A percentile compares a stretch with the other conserved stretches of the same genome.
These are phyloP conservation scores for Hemisphaericaspora lyxosophila DNA, from an alignment of 1,139 yeast species.

Conservation along the genomic window DNA sequence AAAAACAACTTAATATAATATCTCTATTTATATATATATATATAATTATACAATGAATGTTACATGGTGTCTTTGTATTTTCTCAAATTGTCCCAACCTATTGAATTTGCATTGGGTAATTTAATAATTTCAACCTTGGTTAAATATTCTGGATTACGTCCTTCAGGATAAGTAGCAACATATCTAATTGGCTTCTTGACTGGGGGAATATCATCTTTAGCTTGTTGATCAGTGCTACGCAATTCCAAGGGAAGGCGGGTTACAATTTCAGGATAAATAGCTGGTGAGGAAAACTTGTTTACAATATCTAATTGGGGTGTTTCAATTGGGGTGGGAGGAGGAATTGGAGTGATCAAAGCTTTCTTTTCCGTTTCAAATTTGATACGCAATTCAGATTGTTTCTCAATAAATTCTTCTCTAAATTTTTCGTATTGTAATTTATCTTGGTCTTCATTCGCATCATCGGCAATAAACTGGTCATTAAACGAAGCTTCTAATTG, in stretches of 20 bases:
- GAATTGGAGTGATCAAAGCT: conserved; percentile 14
- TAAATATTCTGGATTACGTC: conserved; percentile 32
- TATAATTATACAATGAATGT: not conserved
- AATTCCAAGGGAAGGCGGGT: conserved; percentile 35
- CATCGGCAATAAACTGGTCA: conserved; percentile 18
- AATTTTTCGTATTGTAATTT: conserved; percentile 5
- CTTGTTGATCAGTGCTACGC: conserved; percentile 20
- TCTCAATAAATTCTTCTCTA: conserved; percentile 8
- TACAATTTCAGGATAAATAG: conserved; percentile 33
- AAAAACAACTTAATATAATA: no score
- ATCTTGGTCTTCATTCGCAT: conserved; percentile 5
- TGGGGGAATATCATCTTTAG: conserved; percentile 21
- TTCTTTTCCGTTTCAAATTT: conserved; percentile 11
- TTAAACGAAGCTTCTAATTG: conserved; percentile 16
- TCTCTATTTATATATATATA: not conserved
- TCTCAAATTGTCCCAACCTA: conserved; percentile 49
- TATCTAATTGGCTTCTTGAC: conserved; percentile 40
- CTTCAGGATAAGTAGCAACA: conserved; percentile 32
- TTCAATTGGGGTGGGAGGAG: conserved; percentile 24
- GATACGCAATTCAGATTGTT: conserved; percentile 8
- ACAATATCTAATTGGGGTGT: conserved; percentile 16
- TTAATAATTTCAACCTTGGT: conserved; percentile 43
- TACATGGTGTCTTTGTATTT: conserved; percentile 24
- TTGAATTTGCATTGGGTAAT: conserved; percentile 45
- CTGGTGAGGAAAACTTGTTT: conserved; percentile 35